Conservation (phyloP, 2,329 filamentous ascomycete genomes). For the Xylariaceae sp. region DNA sequence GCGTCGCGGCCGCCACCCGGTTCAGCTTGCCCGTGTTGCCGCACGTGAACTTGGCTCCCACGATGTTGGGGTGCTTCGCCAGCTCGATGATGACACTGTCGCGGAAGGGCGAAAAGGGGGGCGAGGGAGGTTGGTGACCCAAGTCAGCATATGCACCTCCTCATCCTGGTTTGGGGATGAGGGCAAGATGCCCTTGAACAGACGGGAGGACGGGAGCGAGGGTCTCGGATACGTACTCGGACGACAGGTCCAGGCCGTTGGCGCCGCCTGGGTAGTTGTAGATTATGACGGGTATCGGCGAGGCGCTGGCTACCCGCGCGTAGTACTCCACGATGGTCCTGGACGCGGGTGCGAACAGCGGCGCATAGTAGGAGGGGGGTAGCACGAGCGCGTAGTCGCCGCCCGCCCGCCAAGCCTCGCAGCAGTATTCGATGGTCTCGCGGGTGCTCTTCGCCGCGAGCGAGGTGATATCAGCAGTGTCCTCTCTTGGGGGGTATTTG, state of each 20-base stretch:
- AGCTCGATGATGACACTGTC: slow-evolving; percentile 50
- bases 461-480: no score
- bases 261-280: slow-evolving; percentile 64
- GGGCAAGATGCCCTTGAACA: no score
- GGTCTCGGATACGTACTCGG: no score
- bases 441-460: slow-evolving; percentile 68
- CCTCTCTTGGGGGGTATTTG: no score
- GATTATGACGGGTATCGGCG: slow-evolving; percentile 58
- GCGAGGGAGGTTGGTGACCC: no score
- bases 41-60: slow-evolving; percentile 62
- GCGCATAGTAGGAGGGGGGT: slow-evolving; percentile 68
- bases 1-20: slow-evolving; percentile 51
- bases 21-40: slow-evolving; percentile 66
- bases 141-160: no score
- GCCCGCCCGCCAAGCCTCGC: slow-evolving; percentile 60
- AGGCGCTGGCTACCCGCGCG: slow-evolving; percentile 53
- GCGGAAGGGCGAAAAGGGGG: no score
- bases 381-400: slow-evolving; percentile 71
- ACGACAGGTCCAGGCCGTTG: slow-evolving; percentile 55
- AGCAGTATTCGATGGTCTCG: slow-evolving; percentile 63
- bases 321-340: slow-evolving; percentile 61
- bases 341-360: slow-evolving; percentile 53
- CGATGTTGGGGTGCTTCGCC: slow-evolving; percentile 56
- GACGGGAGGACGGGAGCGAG: no score
- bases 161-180: no score